Percentiles rank a stretch among this genome's conserved stretches.
These are phyloP conservation scores for Solanum hybrid DNA, from an alignment of 305 asterid species.

Conservation along the genomic window DNA sequence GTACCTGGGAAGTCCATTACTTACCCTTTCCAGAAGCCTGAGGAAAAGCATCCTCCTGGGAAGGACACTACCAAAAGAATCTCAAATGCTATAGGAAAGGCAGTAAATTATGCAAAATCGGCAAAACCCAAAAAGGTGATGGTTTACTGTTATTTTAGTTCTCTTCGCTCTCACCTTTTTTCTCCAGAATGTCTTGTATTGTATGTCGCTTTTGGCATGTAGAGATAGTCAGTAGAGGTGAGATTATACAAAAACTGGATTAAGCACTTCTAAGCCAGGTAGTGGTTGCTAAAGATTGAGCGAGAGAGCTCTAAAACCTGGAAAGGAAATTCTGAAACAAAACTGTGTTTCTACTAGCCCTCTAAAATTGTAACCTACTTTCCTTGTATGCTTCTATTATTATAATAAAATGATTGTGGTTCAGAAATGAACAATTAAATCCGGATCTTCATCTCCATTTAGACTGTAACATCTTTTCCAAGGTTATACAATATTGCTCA, in stretches of 20 bases:
- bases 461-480: not conserved
- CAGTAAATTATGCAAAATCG: conserved; percentile 79
- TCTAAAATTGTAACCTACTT: not conserved
- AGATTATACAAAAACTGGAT: not conserved
- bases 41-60: conserved; percentile 81
- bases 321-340: not conserved
- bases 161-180: not conserved
- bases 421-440: not conserved
- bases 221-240: not conserved
- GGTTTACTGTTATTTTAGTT: conserved; percentile 3
- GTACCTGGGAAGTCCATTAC: conserved; percentile 53
- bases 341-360: not conserved
- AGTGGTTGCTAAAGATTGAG: conserved; percentile 1
- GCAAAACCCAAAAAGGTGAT: conserved; percentile 77
- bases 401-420: not conserved
- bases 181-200: not conserved
- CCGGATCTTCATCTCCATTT: not conserved
- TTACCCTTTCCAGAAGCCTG: conserved; percentile 83
- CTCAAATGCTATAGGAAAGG: conserved; percentile 81
- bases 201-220: not conserved
- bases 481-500: not conserved
- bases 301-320: not conserved
- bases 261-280: not conserved
- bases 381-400: not conserved
- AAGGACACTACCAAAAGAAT: conserved; percentile 80